Evolutionary conservation across 306 rosid genomes (phyloP), one percentile per base, ranked within the genome.

Genomic region (Prunus mume): DNA sequence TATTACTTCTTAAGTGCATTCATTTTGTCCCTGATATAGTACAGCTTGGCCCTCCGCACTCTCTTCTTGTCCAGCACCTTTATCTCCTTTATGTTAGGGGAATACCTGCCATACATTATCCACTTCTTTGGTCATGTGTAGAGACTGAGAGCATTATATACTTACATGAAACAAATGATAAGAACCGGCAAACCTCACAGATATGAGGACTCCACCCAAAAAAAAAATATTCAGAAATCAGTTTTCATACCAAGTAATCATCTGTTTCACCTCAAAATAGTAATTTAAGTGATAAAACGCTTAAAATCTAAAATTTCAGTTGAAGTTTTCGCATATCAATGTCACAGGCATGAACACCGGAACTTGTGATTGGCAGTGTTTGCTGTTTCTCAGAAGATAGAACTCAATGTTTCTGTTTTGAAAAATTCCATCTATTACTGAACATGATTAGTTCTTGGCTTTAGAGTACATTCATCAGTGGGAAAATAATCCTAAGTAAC

Each of bases 21-120:
- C 93, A 91, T 92, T 84, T 81, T 95, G 77, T 91, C 97, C 88
- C 97, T 85, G 86, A 92, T 90, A 80, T 87, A 92, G 86, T 92
- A 92, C 49, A 95, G 97, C 87, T 95, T 92, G 72, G 99, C 99
- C 83, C 99, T 89, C 80, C 96, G 83, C 75, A 92, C 96, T 86
- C 81, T 92, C 96, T 89, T 92, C 94, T 91, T 95, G 77, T 92
- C 97, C 82, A 95, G 87, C 81, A 95, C 96, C 87, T 88, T 95
- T 68, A 95, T 88, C 88, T 95, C 99, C 91, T 92, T 95, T 82
- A 92, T 92, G 88, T 91, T 95, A n/a, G 99, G 99, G 7, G 97
- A 95, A 84, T 95, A 92, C 90, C 97, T 95, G 81, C 76, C 85
- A 91, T 24, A 64, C 66, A 83, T 63, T 54, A 55, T 47, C 18